Conservation (phyloP, 2,329 filamentous ascomycete species). For the Penicillium polonicum region DNA sequence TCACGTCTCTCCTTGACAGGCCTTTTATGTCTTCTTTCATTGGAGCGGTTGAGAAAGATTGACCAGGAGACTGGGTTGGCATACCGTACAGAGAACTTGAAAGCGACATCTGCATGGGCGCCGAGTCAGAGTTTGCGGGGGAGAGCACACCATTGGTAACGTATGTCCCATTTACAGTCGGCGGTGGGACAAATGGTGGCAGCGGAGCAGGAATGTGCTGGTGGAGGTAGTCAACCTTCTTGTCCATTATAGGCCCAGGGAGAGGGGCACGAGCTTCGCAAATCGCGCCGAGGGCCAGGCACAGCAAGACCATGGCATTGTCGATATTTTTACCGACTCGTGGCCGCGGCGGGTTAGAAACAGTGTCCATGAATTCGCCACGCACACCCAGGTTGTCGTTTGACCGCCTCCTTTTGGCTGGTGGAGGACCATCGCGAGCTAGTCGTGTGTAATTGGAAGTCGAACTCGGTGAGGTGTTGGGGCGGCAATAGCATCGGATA, state of each 20-base stretch:
- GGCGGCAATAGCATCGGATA: conserved; percentile 48
- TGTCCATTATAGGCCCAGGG: conserved; percentile 54
- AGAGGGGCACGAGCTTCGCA: conserved; percentile 56
- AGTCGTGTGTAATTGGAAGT: background rate
- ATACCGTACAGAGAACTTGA: conserved; percentile 25
- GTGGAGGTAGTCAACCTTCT: conserved; percentile 27
- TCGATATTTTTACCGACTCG: conserved; percentile 62
- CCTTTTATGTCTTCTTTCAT: conserved; percentile 2
- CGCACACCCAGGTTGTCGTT: conserved; percentile 28
- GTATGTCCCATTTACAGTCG: conserved; percentile 1
- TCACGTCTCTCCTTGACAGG: conserved; percentile 13
- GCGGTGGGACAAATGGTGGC: background rate
- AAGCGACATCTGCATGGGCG: conserved; percentile 20
- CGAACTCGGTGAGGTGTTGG: conserved; percentile 11
- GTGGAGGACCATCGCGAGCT: conserved; percentile 28
- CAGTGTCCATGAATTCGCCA: conserved; percentile 22
- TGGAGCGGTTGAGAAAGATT: conserved; percentile 22
- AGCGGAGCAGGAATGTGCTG: conserved; percentile 30
- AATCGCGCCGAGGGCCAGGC: conserved; percentile 84
- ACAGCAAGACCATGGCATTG: conserved; percentile 77
- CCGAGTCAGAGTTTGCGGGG: conserved; percentile 29
- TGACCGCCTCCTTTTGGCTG: conserved; percentile 42
- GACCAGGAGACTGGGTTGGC: conserved; percentile 9
- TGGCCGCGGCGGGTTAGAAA: conserved; percentile 8
- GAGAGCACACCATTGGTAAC: conserved; percentile 27